Evolutionary conservation across 139 green algal genomes (phyloP), one percentile per base, ranked within the genome.

Genomic region (Volvox africanus): DNA sequence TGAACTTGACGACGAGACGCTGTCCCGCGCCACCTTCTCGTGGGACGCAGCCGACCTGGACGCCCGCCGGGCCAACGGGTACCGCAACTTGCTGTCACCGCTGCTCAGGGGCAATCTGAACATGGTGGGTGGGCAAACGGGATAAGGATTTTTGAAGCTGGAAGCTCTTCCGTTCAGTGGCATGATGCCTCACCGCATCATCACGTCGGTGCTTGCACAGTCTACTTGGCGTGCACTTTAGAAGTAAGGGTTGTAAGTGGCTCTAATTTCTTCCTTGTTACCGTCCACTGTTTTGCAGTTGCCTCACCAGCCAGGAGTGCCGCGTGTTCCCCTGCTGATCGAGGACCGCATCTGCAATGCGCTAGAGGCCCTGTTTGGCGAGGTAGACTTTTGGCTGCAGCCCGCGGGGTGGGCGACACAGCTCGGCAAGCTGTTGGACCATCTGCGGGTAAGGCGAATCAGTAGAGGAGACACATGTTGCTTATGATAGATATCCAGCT

Each of bases 91-190:
- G 50, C 67, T 90, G 0, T 94, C 93, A 21, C 97, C 97, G 2
- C 87, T 96, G 92, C 92, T 98, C 80, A 87, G 93, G 0, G 97
- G 97, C 14, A 95, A 97, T 91, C 80, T 86, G 62, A 91, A 94
- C 88, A 87, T 85, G 86, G 91, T 92, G 81, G 1, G 85, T 30
- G 71, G 71, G 65, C 21, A 24, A 28, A 12, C 65, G 65, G 65
- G 65, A 73, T 26, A 73, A 2, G 65, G 65, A n/a, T n/a, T n/a
- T n/a, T n/a, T n/a, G n/a, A 73, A 73, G 44, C 44, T 9, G 44
- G 44, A 5, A 55, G 44, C 44, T 55, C 44, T 55, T 55, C 44
- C 9, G 44, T 9, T 14, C 9, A 55, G 44, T 5, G 44, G 44
- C 44, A 9, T 55, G 44, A 55, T 55, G 44, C 44, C 5, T 55